Evolutionary conservation across 2,329 filamentous ascomycete genomes (phyloP), one percentile per base, ranked within the genome.

Genomic region (Cadophora gregata): DNA sequence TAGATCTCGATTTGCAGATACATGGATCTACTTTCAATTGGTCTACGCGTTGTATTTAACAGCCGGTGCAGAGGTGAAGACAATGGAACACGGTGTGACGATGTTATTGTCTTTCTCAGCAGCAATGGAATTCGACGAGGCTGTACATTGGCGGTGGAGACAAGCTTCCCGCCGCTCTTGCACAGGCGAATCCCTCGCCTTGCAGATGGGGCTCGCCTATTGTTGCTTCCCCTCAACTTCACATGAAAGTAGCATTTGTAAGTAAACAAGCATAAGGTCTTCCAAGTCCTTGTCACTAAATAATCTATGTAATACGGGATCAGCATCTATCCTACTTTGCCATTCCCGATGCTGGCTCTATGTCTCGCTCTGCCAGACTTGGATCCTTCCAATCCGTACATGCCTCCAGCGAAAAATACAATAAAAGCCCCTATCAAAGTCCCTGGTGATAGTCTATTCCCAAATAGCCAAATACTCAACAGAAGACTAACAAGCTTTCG

Each of bases 401-500:
- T 78, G 0, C 90, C 95, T n/a, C 94, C 96, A 0, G 93, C 93
- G 16, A 90, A 86, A 80, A 98, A 99, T 8, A 99, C 96, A 69
- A 98, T 83, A 5, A 88, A 82, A 0, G 95, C 94, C 3, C 96
- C 96, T 4, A 93, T 67, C 62, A 97, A 79, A 68, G 97, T 97
- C 47, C 93, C 90, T 0, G 84, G 80, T 14, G 90, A 88, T 70
- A 99, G 82, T 47, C 85, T 80, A 77, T 99, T 97, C 5, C 95
- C 96, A 80, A 99, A 99, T 1, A 99, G 79, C 86, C 93, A 95
- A 67, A 98, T 96, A 73, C 94, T 97, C 66, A 98, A 79, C 69
- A 98, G 81, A 68, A 98, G 85, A 74, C 94, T 97, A 64, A 97
- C 90, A 24, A 99, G 83, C 80, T 99, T 99, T 73, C 96, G 87